Evolutionary conservation across 495 filamentous ascomycete species (phyloP), one percentile per base, ranked within the genome.

Genomic region (Sabuloglossum arenarium): DNA sequence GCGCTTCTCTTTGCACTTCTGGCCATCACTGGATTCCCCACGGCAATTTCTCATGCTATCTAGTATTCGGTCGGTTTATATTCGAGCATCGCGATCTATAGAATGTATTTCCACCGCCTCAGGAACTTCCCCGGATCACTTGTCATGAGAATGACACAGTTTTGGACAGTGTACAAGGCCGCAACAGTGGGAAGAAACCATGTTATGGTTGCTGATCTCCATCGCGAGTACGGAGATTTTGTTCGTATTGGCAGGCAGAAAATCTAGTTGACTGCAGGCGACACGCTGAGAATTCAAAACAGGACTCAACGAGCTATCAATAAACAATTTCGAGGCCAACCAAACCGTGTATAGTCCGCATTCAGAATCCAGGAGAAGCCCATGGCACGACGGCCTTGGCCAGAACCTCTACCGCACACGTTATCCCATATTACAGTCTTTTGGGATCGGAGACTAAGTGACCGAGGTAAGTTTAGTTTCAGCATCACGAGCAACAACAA

Each of bases 231-330:
- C 52, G 70, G 70, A 2, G 62, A 70, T 51, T 68, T 71, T 51
- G 61, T 73, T 14, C 67, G 68, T 12, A 68, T 69, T 27, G 16
- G 49, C 27, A 34, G 16, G 49, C n/a, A 11, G 11, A 4, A 30
- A 10, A 27, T 2, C 9, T 14, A 14, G 9, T 6, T 21, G 23
- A 6, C 28, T 27, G 4, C 9, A 50, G 24, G 2, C 23, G 21
- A 10, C 46, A 11, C 11, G n/a, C 14, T 53, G 49, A 30, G n/a
- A 3, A 34, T 28, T 29, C 16, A 21, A 4, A 5, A 37, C 10
- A 50, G 69, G 69, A 62, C 66, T 68, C 10, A 65, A 60, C 45
- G 68, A 70, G 52, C 23, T 71, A 34, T 68, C 68, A 1, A 59
- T 71, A n/a, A 63, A 61, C 54, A 59, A 69, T 39, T 61, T 64